Evolutionary conservation across 164 flowering plant species (phyloP).

Genomic region (Vitis cinerea): DNA sequence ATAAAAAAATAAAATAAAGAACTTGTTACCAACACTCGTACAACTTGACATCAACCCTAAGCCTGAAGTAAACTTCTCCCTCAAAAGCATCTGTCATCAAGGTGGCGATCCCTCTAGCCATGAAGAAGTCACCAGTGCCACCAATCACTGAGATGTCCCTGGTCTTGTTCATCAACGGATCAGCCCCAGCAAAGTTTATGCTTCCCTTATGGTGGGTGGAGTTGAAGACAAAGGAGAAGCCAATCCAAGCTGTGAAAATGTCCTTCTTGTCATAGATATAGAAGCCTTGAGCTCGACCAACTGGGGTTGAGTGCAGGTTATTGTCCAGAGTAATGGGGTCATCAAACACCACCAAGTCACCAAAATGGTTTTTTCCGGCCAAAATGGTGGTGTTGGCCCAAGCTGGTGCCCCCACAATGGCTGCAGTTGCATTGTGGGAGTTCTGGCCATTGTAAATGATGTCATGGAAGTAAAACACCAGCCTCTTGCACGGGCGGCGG

Average conservation of each 20-base stretch:
- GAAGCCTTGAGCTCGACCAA: conserved; percentile 44
- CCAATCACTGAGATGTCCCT: conserved; percentile 42
- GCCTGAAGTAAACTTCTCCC: conserved; percentile 29
- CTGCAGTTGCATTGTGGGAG: conserved; percentile 59
- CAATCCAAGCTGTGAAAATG: conserved; percentile 36
- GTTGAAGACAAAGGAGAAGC: conserved; percentile 35
- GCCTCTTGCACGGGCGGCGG: conserved; percentile 49
- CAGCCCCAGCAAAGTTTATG: conserved; percentile 36
- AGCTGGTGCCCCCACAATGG: conserved; percentile 60
- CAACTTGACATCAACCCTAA: conserved; percentile 34
- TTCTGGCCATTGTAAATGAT: conserved; percentile 67
- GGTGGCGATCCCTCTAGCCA: conserved; percentile 38
- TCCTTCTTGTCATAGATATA: conserved; percentile 37
- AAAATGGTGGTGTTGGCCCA: conserved; percentile 55
- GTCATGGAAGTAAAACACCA: conserved; percentile 71
- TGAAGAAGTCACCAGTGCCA: conserved; percentile 50
- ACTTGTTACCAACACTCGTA: conserved; percentile 35
- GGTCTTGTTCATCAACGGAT: conserved; percentile 25
- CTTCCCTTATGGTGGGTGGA: conserved; percentile 35
- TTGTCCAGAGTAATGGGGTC: conserved; percentile 38
- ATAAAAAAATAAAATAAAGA: too few species aligned
- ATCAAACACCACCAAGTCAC: conserved; percentile 32
- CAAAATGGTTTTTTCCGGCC: conserved; percentile 39
- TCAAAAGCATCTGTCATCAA: conserved; percentile 22
- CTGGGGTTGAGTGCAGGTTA: conserved; percentile 28